Evolutionary conservation across 1,284 basidiomycete species (phyloP), one percentile per base, ranked within the genome.

Genomic region (Lignosus rhinocerotis): DNA sequence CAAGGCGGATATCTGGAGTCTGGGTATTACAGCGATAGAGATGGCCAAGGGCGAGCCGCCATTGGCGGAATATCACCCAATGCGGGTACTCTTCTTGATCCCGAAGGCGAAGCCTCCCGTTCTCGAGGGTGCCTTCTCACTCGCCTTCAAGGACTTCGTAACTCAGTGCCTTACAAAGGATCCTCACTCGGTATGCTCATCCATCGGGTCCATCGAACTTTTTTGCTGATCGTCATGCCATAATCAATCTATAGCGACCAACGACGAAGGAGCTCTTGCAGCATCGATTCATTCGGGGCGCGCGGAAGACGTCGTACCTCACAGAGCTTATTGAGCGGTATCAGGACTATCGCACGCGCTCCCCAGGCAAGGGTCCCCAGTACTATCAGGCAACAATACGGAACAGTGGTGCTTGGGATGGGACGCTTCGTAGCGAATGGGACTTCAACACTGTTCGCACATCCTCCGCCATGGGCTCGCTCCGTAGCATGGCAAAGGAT

Each of bases 21-120:
- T 98, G 48, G 96, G 96, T 14, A 97, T 98, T 69, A 98, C 96
- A 0, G 92, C 94, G 49, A 97, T 95, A 56, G 96, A 98, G 76
- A 90, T 98, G 86, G 92, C 93, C 1, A 93, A 92, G 66, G 96
- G 96, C 44, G 94, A 97, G 69, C 95, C 96, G 0, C 96, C 96
- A 10, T 74, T 96, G 59, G 90, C 93, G 5, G 94, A 97, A 72
- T 94, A 96, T 74, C 93, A 98, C 72, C 94, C 96, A 0, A 94
- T 98, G 94, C 85, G 94, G 49, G 96, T 96, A 1, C 82, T 98
- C 57, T 95, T 97, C 76, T 81, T 98, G 55, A 99, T 99, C 64
- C 96, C 97, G 0, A 96, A 96, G 74, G 92, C 90, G n/a, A 94
- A 95, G 66, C 90, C 97, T 6, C 97, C 97, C 0, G 82, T 86